Evolutionary conservation across 225 moss, liverwort and hornwort species (phyloP).

Genomic region (Bryoerythrophyllum caledonicum): DNA sequence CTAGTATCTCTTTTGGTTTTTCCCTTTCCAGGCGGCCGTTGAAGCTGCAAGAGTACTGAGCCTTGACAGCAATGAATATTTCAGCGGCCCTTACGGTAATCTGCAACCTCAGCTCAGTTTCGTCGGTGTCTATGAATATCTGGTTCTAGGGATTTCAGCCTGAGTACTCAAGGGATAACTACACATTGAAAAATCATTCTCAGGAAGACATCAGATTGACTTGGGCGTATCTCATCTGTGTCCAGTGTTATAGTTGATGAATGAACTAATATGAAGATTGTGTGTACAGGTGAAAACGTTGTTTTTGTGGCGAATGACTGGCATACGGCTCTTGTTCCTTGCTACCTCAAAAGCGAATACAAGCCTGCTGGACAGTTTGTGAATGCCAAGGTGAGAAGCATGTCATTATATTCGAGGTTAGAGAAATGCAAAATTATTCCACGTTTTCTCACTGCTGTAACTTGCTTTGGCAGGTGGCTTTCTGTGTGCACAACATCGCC

Average conservation of each 20-base stretch:
- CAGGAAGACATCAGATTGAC: neutral
- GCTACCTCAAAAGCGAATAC: conserved; percentile 63
- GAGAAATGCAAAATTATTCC: neutral
- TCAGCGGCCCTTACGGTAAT: conserved; percentile 64
- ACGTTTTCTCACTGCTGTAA: neutral
- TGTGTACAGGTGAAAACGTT: conserved; percentile 56
- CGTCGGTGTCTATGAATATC: neutral
- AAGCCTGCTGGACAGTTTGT: conserved; percentile 50
- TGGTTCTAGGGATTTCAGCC: neutral
- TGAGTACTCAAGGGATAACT: neutral
- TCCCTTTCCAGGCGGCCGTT: conserved; percentile 52
- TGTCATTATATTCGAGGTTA: neutral
- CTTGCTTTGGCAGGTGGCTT: conserved; percentile 50
- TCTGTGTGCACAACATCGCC: conserved; percentile 74
- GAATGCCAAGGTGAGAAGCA: conserved; percentile 52
- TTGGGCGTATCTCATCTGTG: neutral
- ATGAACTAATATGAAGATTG: neutral
- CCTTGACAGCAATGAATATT: conserved; percentile 58
- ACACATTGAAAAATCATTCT: neutral
- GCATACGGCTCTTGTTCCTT: conserved; percentile 68
- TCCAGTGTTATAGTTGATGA: neutral
- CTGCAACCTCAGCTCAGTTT: neutral
- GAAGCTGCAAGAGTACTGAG: conserved; percentile 57
- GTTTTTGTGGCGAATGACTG: conserved; percentile 77
- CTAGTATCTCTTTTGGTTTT: neutral